Evolutionary conservation across 768 basidiomycete genomes (phyloP).

Genomic region (Atractiella rhizophila): DNA sequence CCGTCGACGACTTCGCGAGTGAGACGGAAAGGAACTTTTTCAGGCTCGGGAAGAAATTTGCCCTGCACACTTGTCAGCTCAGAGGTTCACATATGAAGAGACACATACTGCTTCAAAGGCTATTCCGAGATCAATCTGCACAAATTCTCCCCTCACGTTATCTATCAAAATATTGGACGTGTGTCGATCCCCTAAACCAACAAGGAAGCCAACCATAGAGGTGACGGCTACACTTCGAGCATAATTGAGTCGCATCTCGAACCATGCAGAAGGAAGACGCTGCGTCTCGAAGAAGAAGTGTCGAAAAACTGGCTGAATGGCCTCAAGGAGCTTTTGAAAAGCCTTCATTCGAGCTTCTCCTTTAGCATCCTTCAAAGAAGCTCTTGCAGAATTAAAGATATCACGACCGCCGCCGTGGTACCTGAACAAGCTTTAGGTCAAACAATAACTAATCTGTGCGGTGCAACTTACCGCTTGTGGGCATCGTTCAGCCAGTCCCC

Average conservation of each 20-base stretch:
- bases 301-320: slow-evolving; percentile 63
- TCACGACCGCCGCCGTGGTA: background rate
- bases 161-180: slow-evolving; percentile 77
- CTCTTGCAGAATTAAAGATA: background rate
- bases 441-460: too few species aligned
- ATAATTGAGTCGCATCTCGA: slow-evolving; percentile 66
- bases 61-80: slow-evolving; percentile 30
- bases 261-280: slow-evolving; percentile 74
- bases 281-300: slow-evolving; percentile 81
- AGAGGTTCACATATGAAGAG: background rate
- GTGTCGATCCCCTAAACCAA: slow-evolving; percentile 84
- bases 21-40: slow-evolving; percentile 80
- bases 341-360: slow-evolving; percentile 7
- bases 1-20: slow-evolving; percentile 86
- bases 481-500: slow-evolving; percentile 35
- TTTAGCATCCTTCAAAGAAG: too few species aligned
- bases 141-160: slow-evolving; percentile 50
- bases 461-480: slow-evolving; percentile 34
- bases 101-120: slow-evolving; percentile 67
- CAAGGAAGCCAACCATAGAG: slow-evolving; percentile 73
- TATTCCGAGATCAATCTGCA: slow-evolving; percentile 90
- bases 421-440: background rate
- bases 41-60: slow-evolving; percentile 47
- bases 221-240: slow-evolving; percentile 76
- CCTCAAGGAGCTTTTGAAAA: slow-evolving; percentile 25